Evolutionary conservation across 2,329 filamentous ascomycete genomes (phyloP), one percentile per base, ranked within the genome.

Genomic region (Cytospora schulzeri): DNA sequence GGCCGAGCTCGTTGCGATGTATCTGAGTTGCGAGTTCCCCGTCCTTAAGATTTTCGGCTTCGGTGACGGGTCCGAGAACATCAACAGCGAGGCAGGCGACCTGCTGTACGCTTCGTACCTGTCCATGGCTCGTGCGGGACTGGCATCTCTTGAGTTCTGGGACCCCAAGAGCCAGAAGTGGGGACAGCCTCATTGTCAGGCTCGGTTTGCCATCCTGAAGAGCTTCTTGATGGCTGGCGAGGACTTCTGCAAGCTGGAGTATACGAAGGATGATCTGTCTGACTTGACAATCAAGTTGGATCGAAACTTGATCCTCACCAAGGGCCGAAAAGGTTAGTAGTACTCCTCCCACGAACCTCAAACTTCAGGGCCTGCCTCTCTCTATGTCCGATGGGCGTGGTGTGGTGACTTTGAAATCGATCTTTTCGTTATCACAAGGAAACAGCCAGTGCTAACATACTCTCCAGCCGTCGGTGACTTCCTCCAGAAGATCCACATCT

Each of bases 1-100:
- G 62, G 94, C 94, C 5, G 94, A 98, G 76, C 91, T 93, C 71
- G 93, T 97, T 14, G 94, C 93, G 59, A 97, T 97, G 93, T 89
- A 88, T 51, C 82, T 98, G 62, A 74, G 89, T 73, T 96, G 93
- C 77, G 93, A 97, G 72, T 97, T 96, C 73, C 84, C 87, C 14
- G 92, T 96, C 57, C 84, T 98, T 24, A 85, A 93, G 75, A 94
- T 97, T 73, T 98, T 98, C 71, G 93, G 93, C 29, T 95, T 94
- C 66, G 93, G 93, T 31, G 85, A 96, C 70, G 93, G 93, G 24
- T 85, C 79, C 22, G 78, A 83, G 59, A 84, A 96, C 71, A 89
- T 96, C 69, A 80, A 91, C 69, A 84, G 86, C 66, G 86, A 91
- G 72, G 92, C 93, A 12, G 93, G 93, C 52, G 91, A 97, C 73